Evolutionary conservation across 495 filamentous ascomycete species (phyloP), one percentile per base, ranked within the genome.

Genomic region (Evansstolkia leycettana): DNA sequence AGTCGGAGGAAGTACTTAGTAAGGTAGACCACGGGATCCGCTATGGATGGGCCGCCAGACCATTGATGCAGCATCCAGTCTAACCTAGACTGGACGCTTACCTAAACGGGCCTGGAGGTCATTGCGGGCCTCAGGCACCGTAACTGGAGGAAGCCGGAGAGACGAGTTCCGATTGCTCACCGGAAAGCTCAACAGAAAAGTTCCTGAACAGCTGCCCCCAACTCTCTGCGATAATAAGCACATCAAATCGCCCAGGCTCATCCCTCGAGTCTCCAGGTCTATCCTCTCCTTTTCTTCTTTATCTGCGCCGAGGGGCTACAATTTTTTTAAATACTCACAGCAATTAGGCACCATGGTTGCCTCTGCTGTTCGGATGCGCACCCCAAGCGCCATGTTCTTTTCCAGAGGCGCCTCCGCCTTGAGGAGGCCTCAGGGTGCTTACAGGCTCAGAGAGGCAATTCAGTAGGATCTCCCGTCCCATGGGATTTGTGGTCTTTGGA

Each of bases 141-240:
- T 23, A 4, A 29, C 28, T n/a, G 28, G 28, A 29, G 28, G 11
- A 29, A 29, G 5, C 28, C 28, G 28, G 38, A 31, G 45, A 47
- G 34, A 42, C 28, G n/a, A 45, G 45, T 38, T 45, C 48, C 48
- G 48, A 45, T 47, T 36, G 38, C 50, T 62, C 58, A 62, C 58
- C 58, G 58, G 45, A 39, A 47, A 54, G 50, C 60, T 60, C 57
- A 64, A 66, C 58, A 61, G 55, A 62, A 66, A 65, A 61, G 52
- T 64, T 64, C 53, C 48, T 28, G 41, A 42, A 42, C 43, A 38
- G 42, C 42, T 40, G 28, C 37, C 40, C 38, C 40, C 41, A 42
- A 43, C 40, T 41, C 20, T 46, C 43, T 39, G n/a, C n/a, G 37
- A 45, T 47, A 48, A 31, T 27, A 34, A n/a, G 42, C 32, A 40